Evolutionary conservation across 805 yeast species (phyloP).

Genomic region (Kuraishia cidri): DNA sequence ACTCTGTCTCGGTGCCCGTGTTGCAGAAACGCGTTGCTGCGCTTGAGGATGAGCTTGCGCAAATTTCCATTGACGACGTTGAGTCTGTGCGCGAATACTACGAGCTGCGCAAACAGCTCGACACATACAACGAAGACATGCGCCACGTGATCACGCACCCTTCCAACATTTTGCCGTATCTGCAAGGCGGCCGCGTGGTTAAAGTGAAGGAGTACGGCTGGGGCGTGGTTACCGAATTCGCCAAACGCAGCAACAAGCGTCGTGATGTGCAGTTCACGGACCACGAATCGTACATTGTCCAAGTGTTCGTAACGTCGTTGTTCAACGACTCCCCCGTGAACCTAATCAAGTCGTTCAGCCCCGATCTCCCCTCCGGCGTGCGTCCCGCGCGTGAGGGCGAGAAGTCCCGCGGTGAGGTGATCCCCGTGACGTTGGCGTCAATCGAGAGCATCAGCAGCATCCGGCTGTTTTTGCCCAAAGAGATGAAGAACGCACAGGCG

Average conservation of each 20-base stretch:
- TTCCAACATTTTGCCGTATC: constrained; percentile 69
- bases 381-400: constrained; percentile 76
- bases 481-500: constrained; percentile 38
- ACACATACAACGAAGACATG: constrained; percentile 63
- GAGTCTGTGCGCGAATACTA: constrained; percentile 69
- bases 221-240: constrained; percentile 80
- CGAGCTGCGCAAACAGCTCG: constrained; percentile 68
- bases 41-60: constrained; percentile 37
- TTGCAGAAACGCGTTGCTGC: constrained; percentile 61
- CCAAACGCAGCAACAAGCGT: constrained; percentile 61
- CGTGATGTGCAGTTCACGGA: constrained; percentile 58
- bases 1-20: constrained; percentile 81
- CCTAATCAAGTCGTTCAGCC: constrained; percentile 68
- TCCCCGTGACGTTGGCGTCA: constrained; percentile 80
- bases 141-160: constrained; percentile 87
- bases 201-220: constrained; percentile 86
- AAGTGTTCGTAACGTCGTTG: constrained; percentile 72
- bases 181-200: constrained; percentile 84
- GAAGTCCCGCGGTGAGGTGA: constrained; percentile 60
- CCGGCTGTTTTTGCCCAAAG: constrained; percentile 72
- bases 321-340: constrained; percentile 80
- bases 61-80: constrained; percentile 64
- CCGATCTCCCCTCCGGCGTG: constrained; percentile 79
- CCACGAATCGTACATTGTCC: constrained; percentile 84
- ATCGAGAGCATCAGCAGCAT: constrained; percentile 70